Conservation (phyloP, 768 basidiomycete species). For the Melanogaster broomeanus region DNA sequence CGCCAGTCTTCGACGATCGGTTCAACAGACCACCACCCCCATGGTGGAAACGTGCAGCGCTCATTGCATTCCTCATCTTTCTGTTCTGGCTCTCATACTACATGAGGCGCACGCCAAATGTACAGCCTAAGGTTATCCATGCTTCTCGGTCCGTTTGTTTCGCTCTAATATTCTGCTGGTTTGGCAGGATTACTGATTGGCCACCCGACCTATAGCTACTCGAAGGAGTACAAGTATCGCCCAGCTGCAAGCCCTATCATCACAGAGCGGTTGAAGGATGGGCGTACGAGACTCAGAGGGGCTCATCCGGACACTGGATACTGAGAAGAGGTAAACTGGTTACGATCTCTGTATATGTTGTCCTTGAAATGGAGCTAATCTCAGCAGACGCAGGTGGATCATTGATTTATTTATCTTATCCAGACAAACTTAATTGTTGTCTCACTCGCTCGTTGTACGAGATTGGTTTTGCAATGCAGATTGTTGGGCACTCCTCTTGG, state of each 20-base stretch:
- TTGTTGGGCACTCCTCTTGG: no score
- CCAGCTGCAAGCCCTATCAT: slow-evolving; percentile 86
- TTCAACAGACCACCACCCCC: slow-evolving; percentile 44
- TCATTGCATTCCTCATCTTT: slow-evolving; percentile 42
- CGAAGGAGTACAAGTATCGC: slow-evolving; percentile 76
- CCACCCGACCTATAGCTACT: slow-evolving; percentile 58
- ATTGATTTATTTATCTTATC: no score
- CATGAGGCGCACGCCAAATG: slow-evolving; percentile 23
- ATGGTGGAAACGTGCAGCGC: slow-evolving; percentile 45
- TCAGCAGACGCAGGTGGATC: no score
- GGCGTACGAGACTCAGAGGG: slow-evolving; percentile 68
- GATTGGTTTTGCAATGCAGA: no score
- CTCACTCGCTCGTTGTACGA: no score
- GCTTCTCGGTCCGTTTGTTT: slow-evolving; percentile 55
- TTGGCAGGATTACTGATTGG: neutral
- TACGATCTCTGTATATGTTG: no score
- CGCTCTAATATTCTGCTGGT: no score
- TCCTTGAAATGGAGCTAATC: no score
- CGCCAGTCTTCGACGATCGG: slow-evolving; percentile 23
- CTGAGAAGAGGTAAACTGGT: no score
- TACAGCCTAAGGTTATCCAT: slow-evolving; percentile 52
- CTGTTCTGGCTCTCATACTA: slow-evolving; percentile 48
- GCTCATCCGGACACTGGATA: no score
- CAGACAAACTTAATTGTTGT: no score
- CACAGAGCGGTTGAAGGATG: slow-evolving; percentile 75